Base-by-base conservation (phyloP, 2,329 filamentous ascomycete genomes). In the Hypomyces perniciosus region DNA sequence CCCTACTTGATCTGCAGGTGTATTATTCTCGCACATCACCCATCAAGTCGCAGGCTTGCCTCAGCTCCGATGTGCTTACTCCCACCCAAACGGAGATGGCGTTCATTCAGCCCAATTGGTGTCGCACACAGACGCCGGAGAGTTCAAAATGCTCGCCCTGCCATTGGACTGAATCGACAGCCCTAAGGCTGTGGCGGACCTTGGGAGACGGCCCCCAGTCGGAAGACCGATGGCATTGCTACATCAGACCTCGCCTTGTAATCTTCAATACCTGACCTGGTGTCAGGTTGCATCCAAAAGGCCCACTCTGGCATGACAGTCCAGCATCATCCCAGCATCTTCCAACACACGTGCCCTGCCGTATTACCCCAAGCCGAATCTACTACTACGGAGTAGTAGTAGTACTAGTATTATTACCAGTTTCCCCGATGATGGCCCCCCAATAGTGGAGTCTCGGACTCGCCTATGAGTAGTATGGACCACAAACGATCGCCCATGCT, bases 61-160 rank as follows among this genome's bases (percentile, higher is more conserved):
- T 20, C 20, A 20, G 20, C 20, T 20, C 20, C 20, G 20, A 20
- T 20, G 20, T 20, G 20, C 20, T n/a, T n/a, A n/a, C n/a, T n/a
- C 20, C 20, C 20, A 2, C 20, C 33, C 33, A 35, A 35, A 35
- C 33, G 33, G 12, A 45, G 52, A 54, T 50, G 61, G 63, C 63
- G 63, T 60, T 59, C 65, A 65, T 64, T 64, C 56, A 52, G 56
- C 43, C 64, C 62, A 65, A 62, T 66, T 57, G 55, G 58, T 37
- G 44, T n/a, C 27, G n/a, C n/a, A 30, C 42, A 33, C 42, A 44
- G 29, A 30, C 42, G 42, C 42, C 29, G 27, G 26, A 44, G 27
- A 33, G 31, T 31, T 30, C 39, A 20, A 20, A 20, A 20, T 20
- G 20, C 20, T 20, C 20, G 20, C 20, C 20, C 20, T 20, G 20